A percentile compares a stretch with the other conserved stretches of the same genome.
These are phyloP conservation scores for Quercus agrifolia DNA, from an alignment of 306 rosid genomes.

Conservation along the genomic window DNA sequence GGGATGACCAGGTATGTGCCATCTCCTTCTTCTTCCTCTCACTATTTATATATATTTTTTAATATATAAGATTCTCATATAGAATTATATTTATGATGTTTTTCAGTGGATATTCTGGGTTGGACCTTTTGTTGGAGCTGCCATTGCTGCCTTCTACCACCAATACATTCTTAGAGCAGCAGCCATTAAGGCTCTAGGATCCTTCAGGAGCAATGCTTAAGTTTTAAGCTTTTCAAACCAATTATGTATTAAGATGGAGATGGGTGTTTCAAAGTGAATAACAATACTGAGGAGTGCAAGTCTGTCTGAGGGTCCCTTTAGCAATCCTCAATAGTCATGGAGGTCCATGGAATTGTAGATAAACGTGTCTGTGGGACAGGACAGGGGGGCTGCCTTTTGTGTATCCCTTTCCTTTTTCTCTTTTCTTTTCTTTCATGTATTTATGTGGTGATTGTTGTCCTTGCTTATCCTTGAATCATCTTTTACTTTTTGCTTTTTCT, in stretches of 20 bases:
- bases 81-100: neutral
- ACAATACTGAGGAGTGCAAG: constrained; percentile 39
- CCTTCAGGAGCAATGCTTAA: constrained; percentile 89
- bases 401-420: constrained; percentile 20
- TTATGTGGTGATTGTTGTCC: constrained; percentile 20
- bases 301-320: constrained; percentile 28
- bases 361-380: constrained; percentile 38
- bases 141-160: constrained; percentile 81
- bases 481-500: constrained; percentile 8
- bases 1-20: constrained; percentile 80
- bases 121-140: constrained; percentile 89
- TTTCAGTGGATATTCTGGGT: constrained; percentile 96
- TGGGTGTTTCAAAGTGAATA: constrained; percentile 27
- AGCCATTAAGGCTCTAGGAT: constrained; percentile 90
- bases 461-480: constrained; percentile 24
- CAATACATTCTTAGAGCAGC: constrained; percentile 72
- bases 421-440: constrained; percentile 16
- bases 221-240: constrained; percentile 20
- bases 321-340: constrained; percentile 1
- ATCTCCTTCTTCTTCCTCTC: neutral
- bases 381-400: constrained; percentile 33
- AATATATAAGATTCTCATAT: neutral
- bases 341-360: constrained; percentile 58
- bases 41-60: neutral
- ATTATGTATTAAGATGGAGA: neutral